Base-by-base conservation (phyloP, 331 rosid species). In the Quercus lobata region DNA sequence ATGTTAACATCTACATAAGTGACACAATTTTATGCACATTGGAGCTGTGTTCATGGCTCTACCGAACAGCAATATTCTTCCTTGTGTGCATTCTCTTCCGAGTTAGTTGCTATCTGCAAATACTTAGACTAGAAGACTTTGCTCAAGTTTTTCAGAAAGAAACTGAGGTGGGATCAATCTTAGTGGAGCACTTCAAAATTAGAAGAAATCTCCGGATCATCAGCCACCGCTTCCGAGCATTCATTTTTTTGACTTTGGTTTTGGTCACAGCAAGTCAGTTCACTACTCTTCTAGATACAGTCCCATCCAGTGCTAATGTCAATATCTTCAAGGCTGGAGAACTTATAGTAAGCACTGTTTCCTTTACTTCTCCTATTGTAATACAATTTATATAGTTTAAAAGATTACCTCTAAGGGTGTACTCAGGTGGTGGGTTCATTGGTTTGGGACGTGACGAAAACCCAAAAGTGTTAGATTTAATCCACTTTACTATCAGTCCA, bases 1-100 rank as follows among this genome's bases (percentile, higher is more conserved):
- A 87, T 62, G 97, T 96, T 16, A 80, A 90, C 71, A 69, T 75
- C 55, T 90, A 88, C 60, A 0, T 82, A 18, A 90, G 98, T 76
- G 75, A 79, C 92, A 87, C 78, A 71, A 74, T 63, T 76, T 0
- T 87, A 29, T 63, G 90, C 80, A 57, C 84, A 34, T 62, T 91
- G 82, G 96, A 91, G 90, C 91, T 91, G 71, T 84, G 83, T 78
- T 91, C 96, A 10, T 91, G 96, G 96, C 49, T 86, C 24, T 91
- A 91, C 74, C 73, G 96, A 80, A 91, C 96, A 55, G 87, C 96
- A 35, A 79, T 87, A 71, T 91, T 89, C 90, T 91, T 91, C 93
- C 57, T 87, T 5, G 88, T 84, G 56, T 91, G 96, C 63, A 80
- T 91, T 49, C 84, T 91, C 49, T 89, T 86, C 83, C 89, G 93